Base-by-base conservation (phyloP, 2,329 filamentous ascomycete genomes). In the Colletotrichum lentis region DNA sequence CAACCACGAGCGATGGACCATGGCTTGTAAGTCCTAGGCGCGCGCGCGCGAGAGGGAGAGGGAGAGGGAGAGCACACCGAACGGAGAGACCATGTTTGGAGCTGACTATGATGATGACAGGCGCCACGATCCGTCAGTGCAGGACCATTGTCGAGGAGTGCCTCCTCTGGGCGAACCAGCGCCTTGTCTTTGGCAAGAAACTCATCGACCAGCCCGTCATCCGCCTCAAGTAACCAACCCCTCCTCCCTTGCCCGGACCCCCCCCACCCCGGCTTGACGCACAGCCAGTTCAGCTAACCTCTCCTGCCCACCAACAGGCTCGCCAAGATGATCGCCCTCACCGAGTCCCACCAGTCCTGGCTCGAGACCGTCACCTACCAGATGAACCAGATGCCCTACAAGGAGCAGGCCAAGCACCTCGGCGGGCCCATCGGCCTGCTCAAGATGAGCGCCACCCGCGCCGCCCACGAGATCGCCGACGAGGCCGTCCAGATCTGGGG, bases 161-260 rank as follows among this genome's bases (percentile, higher is more conserved):
- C 74, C 81, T 96, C 71, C 96, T 96, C 78, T 97, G 94, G 93
- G 85, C 89, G 39, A 93, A 96, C 81, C 94, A 97, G 80, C 89
- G 93, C 57, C 84, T 94, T 31, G 92, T 96, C 71, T 96, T 96
- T 76, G 88, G 88, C 76, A 95, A 95, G 83, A 89, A 89, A 35
- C 84, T 96, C 47, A 90, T 95, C 72, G 89, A 93, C 74, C 92
- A 96, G 75, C 91, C 93, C 27, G 91, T 93, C 52, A 94, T 96
- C 74, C 86, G 90, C 22, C 89, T 92, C 75, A 96, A 96, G 88
- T 90, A 76, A 27, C 46, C 18, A 8, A 10, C 16, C 18, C 22
- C 20, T 27, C 6, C n/a, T 10, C n/a, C 54, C 52, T 41, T 43
- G 41, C 41, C 65, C 50, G 39, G 18, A 43, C 35, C 27, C 10